Base-by-base conservation (phyloP, 352 stramenopile genomes). In the Pythium chondricola region DNA sequence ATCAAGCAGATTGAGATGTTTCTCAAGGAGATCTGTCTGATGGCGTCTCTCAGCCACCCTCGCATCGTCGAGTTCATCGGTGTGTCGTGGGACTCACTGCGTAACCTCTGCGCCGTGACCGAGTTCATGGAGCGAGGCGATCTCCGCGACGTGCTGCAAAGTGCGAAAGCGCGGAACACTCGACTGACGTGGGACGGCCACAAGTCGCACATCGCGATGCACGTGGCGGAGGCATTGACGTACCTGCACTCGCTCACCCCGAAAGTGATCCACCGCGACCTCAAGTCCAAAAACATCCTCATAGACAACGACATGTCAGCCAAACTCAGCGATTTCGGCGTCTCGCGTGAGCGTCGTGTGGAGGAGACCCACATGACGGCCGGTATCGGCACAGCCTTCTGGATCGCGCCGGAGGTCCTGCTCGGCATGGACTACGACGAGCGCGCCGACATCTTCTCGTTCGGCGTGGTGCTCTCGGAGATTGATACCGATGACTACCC, bases 41-140 rank as follows among this genome's bases (percentile, higher is more conserved):
- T 85, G 22, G 66, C 74, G 25, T 75, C 67, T 2, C 56, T 86
- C 9, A 56, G 69, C 10, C 76, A 88, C 24, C 71, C 71, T 17
- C 74, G 69, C 9, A 71, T 88, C 13, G 71, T 88, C 14, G 69
- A 80, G 25, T 88, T 88, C 29, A 70, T 85, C n/a, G 76, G 76
- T 1, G 73, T 88, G 14, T 68, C 76, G 11, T 88, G 75, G 71
- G 71, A 83, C 32, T 74, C 71, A 6, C 48, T 85, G 1, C 67
- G 65, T 9, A 78, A 85, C 39, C 44, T 87, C 0, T 76, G 61
- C 6, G 72, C 70, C 3, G 71, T 87, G 39, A 83, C 72, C 0
- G 76, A 88, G 58, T 83, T 82, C 51, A 85, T 88, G 76, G 74
- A 85, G n/a, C 2, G 75, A 38, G 75, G 75, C 3, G 74, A 88